Evolutionary conservation across 2,329 filamentous ascomycete species (phyloP), one percentile per base, ranked within the genome.

Genomic region (Alternaria sp.): DNA sequence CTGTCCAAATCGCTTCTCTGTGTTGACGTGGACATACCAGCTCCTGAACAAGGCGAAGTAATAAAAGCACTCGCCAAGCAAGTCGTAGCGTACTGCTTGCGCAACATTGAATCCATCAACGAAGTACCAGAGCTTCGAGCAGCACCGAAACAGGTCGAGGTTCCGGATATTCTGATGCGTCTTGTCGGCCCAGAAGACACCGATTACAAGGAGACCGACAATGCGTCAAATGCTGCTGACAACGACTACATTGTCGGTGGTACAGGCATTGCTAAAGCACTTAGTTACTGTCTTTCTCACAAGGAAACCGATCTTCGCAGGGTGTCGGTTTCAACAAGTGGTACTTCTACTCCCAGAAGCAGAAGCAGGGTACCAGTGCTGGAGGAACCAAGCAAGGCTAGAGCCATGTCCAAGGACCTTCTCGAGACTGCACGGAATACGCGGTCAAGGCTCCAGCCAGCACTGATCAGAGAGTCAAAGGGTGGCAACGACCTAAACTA

Each of bases 161-260:
- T 96, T 78, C 92, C 93, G 4, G 91, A 96, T 64, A 90, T 96
- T 3, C 83, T 98, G 26, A 88, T 91, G 61, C 92, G 96, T 74
- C 86, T 98, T 40, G 91, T 97, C 31, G 93, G 93, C 4, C 86
- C 91, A 66, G 85, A 81, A 73, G 76, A 86, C 74, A 76, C 84
- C 72, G 67, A 77, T 67, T 63, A 84, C 9, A 75, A 78, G 13
- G 81, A 79, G 46, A 77, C 86, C 23, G 87, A 89, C 44, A 85
- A 89, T 23, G 83, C 87, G 41, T 87, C 89, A 3, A 83, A 88
- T 10, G 90, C 92, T 6, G 91, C 93, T 0, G 92, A 97, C 65
- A 90, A 96, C 58, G 92, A 97, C 76, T 98, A 98, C 77, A 93
- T 98, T 42, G 95, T 98, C 70, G 93, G 94, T 21, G 94, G 94